Evolutionary conservation across 2,329 filamentous ascomycete genomes (phyloP), one percentile per base, ranked within the genome.

Genomic region (Fusarium marasasianum): DNA sequence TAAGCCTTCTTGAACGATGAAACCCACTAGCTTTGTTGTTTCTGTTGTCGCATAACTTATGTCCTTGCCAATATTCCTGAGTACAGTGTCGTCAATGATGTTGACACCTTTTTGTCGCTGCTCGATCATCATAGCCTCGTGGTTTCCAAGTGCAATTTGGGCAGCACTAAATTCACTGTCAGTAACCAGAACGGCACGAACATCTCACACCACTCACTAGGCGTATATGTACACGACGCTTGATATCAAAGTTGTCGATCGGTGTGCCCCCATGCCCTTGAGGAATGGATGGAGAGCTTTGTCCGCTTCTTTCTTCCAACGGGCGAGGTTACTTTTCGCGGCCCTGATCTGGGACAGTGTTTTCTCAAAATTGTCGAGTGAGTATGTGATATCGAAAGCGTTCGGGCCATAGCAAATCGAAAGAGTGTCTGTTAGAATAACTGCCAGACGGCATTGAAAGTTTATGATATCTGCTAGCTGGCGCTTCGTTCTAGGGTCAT

Each of bases 181-280:
- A 45, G 11, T 26, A 26, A 26, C 24, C 24, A 26, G 24, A 26
- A 26, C 24, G 24, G 24, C 24, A 26, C 24, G 24, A 26, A 26
- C 24, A 26, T 4, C 24, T 26, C 24, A 26, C 24, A 26, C 24
- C 8, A 45, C 43, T 20, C 26, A 74, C 72, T 69, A 58, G 1
- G 64, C 68, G 38, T 74, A 74, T 31, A 75, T 75, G 1, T 55
- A 74, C 1, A 74, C 44, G 2, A 72, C 64, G 18, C 68, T 75
- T 1, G 72, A 75, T 17, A 74, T 69, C 1, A 74, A 13, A 0
- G 63, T 63, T 1, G 70, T 61, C 1, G 72, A 74, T 20, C 60
- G 44, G 24, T 74, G 68, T 4, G 57, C 44, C 10, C 48, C 53
- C 0, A 22, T 20, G 1, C 47, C 33, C 1, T 7, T 33, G 1